phyloP scores from a whole-genome alignment of 345 rosid genomes.

The Excoecaria agallocha region DNA sequence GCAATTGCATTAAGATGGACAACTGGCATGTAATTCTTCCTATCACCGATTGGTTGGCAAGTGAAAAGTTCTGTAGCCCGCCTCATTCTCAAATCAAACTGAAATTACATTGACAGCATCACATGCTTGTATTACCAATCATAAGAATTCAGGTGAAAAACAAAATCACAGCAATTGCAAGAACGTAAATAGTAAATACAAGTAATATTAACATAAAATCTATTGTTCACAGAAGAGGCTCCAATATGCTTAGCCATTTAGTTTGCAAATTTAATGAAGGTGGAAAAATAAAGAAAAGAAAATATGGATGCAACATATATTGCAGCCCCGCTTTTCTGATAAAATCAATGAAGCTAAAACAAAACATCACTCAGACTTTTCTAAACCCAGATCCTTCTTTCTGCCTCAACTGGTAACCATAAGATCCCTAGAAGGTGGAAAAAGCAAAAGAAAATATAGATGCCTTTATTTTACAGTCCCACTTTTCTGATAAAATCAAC shows the following conservation, averaged over 20 bases:
- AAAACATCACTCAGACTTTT: background rate
- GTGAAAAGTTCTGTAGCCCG: conserved; percentile 66
- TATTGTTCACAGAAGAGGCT: background rate
- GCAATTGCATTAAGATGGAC: conserved; percentile 65
- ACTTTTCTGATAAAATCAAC: background rate
- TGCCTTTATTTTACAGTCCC: background rate
- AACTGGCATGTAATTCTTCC: conserved; percentile 36
- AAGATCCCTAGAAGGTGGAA: background rate
- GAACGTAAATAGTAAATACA: conserved; percentile 11
- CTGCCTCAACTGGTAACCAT: background rate
- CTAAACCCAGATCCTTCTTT: background rate
- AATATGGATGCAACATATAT: background rate
- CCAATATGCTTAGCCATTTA: background rate
- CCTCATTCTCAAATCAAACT: conserved; percentile 83
- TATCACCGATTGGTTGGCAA: conserved; percentile 42
- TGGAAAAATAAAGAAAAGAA: background rate
- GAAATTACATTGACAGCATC: conserved; percentile 32
- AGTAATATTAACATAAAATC: background rate
- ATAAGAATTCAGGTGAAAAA: background rate
- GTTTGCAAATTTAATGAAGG: background rate
- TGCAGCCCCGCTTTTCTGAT: background rate
- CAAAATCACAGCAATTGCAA: conserved; percentile 4
- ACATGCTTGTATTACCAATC: conserved; percentile 6
- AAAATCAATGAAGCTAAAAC: background rate
- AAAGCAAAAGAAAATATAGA: too few species aligned